Conservation (phyloP, 2,329 filamentous ascomycete species). For the Pseudocercospora eumusae region DNA sequence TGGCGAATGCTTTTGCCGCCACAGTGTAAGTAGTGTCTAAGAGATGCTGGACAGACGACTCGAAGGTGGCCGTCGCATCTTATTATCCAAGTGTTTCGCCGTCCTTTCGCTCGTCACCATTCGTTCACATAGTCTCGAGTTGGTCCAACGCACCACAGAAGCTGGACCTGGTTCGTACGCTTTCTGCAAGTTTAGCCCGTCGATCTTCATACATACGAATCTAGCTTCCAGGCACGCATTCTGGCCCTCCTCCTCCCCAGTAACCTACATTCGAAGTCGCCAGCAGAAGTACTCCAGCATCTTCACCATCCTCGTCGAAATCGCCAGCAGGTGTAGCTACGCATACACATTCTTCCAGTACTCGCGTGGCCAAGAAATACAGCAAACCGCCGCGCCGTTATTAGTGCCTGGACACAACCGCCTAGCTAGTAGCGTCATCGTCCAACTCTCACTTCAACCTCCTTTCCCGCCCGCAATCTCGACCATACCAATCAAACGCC, state of each 20-base stretch:
- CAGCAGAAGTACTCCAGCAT: constrained; percentile 1
- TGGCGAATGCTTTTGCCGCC: background rate
- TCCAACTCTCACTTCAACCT: constrained; percentile 10
- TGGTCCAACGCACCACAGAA: background rate
- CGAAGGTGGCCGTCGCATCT: constrained; percentile 3
- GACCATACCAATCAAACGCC: constrained; percentile 3
- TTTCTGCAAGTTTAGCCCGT: constrained; percentile 6
- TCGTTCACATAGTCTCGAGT: background rate
- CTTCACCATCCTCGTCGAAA: background rate
- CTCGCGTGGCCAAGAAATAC: constrained; percentile 6
- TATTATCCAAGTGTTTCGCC: constrained; percentile 7
- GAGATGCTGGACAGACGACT: constrained; percentile 1
- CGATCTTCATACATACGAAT: constrained; percentile 6
- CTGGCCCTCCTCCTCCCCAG: background rate
- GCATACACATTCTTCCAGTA: background rate
- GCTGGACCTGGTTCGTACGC: constrained; percentile 1
- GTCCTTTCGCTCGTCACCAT: background rate
- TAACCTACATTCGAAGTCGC: background rate
- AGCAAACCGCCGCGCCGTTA: constrained; percentile 3
- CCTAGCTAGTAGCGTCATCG: constrained; percentile 1
- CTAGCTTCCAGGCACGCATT: constrained; percentile 1
- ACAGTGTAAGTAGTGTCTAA: background rate
- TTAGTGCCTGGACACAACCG: background rate
- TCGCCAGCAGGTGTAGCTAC: background rate
- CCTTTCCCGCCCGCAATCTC: background rate